phyloP scores from a whole-genome alignment of 1,284 basidiomycete species.

The Veloporphyrellus conicus region DNA sequence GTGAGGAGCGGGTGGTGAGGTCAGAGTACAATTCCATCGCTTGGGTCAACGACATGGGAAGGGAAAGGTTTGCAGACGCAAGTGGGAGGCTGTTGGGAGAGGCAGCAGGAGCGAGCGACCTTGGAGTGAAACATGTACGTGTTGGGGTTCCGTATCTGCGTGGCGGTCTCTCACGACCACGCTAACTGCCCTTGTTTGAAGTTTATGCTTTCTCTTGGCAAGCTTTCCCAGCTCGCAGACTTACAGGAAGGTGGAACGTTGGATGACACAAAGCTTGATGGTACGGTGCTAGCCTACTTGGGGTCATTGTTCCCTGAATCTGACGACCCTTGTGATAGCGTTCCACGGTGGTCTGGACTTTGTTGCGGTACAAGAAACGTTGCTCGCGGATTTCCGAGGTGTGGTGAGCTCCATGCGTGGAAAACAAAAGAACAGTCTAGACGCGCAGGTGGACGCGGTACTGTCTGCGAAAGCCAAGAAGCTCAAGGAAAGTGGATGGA shows the following conservation, averaged over 20 bases:
- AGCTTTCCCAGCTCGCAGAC: slow-evolving; percentile 79
- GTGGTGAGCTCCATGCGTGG: slow-evolving; percentile 46
- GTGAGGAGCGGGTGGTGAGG: slow-evolving; percentile 6
- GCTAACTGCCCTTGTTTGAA: slow-evolving; percentile 32
- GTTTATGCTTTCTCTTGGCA: slow-evolving; percentile 89
- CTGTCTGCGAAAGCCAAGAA: slow-evolving; percentile 49
- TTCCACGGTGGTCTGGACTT: slow-evolving; percentile 75
- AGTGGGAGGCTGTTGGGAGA: slow-evolving; percentile 62
- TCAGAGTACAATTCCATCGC: slow-evolving; percentile 53
- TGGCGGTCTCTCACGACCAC: not conserved
- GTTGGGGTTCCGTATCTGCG: not conserved
- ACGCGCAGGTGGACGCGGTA: slow-evolving; percentile 62
- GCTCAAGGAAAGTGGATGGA: slow-evolving; percentile 40
- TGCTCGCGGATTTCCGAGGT: slow-evolving; percentile 56
- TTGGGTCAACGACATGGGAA: slow-evolving; percentile 88
- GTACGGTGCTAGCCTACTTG: slow-evolving; percentile 33
- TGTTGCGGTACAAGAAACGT: slow-evolving; percentile 64
- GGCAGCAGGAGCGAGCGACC: slow-evolving; percentile 51
- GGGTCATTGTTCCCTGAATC: not conserved
- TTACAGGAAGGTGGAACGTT: slow-evolving; percentile 49
- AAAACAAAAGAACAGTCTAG: slow-evolving; percentile 62
- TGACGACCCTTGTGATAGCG: slow-evolving; percentile 35
- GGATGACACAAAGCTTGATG: slow-evolving; percentile 52
- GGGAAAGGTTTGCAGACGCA: slow-evolving; percentile 63
- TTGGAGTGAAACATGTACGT: slow-evolving; percentile 72